Base-by-base conservation (phyloP, 2,329 filamentous ascomycete genomes). In the Aspergillus felis region DNA sequence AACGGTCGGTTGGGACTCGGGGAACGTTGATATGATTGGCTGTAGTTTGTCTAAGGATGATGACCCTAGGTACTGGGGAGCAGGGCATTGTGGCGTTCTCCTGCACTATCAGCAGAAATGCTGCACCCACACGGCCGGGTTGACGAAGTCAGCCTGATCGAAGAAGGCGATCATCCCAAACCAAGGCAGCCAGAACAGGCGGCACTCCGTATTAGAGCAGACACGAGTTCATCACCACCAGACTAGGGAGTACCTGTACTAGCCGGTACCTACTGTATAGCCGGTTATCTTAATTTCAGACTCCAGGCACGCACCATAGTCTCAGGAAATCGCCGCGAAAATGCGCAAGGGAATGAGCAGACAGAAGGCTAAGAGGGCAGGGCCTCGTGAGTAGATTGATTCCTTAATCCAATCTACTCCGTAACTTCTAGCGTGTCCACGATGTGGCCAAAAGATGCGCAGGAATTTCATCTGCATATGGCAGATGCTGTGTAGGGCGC, bases 231-330 rank as follows among this genome's bases (percentile, higher is more conserved):
- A 25, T 57, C 46, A 29, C 35, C 50, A 47, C 24, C 32, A 25
- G 29, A 54, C 55, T 62, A 60, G 12, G 12, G 3, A 35, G 60
- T 62, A 62, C 57, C 25, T 57, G 61, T 63, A 63, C 57, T 58
- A 60, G 54, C 25, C 53, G 1, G 29, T 42, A 57, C 38, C 32
- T 60, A 61, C 54, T 58, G 56, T 59, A 54, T 44, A 58, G 60
- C 56, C 58, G 60, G 62, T 63, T 56, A 62, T 62, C 46, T 57
- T 62, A 62, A 55, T 58, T 58, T 47, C 32, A 35, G n/a, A 44
- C 20, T 44, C 17, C 48, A 29, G 49, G 12, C 24, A 20, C 28
- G 17, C 27, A 38, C 32, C 32, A n/a, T n/a, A 7, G 14, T 38
- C 32, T 3, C 32, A 17, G 14, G 5, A 38, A 38, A 38, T n/a